phyloP scores from a whole-genome alignment of 805 yeast species.

The Wickerhamomyces silvicola region DNA sequence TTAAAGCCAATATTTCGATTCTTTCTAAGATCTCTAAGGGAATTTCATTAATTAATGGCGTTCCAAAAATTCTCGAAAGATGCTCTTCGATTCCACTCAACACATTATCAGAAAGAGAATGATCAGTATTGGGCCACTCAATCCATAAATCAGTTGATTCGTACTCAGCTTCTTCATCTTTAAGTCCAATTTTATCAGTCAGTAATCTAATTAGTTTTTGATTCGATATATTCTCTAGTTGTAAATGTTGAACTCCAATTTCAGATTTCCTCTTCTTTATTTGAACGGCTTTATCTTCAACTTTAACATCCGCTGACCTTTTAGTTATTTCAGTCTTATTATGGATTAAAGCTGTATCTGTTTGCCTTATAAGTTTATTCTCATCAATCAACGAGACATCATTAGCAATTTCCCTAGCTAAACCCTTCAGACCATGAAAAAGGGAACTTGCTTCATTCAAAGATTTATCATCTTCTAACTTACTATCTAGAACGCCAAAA shows the following conservation, averaged over 20 bases:
- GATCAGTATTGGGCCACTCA: slow-evolving; percentile 16
- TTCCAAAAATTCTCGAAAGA: slow-evolving; percentile 15
- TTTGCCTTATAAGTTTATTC: slow-evolving; percentile 1
- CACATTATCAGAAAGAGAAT: slow-evolving; percentile 14
- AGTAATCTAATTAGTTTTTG: slow-evolving; percentile 7
- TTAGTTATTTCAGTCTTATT: too few species aligned
- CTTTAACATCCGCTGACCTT: background rate
- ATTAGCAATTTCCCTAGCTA: slow-evolving; percentile 5
- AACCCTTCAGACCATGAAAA: slow-evolving; percentile 10
- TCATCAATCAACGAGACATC: slow-evolving; percentile 2
- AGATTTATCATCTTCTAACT: background rate
- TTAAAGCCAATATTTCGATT: slow-evolving; percentile 26
- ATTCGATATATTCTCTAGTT: slow-evolving; percentile 10
- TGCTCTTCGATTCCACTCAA: slow-evolving; percentile 17
- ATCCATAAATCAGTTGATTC: slow-evolving; percentile 20
- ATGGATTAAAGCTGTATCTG: background rate
- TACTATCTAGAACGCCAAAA: slow-evolving; percentile 3
- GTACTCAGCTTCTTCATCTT: slow-evolving; percentile 23
- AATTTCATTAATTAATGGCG: slow-evolving; percentile 7
- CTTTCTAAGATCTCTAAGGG: slow-evolving; percentile 25
- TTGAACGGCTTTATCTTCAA: background rate
- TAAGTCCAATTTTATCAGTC: slow-evolving; percentile 11
- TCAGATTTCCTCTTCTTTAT: slow-evolving; percentile 15
- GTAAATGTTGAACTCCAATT: slow-evolving; percentile 10
- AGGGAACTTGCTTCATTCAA: slow-evolving; percentile 2